Evolutionary conservation across 805 yeast genomes (phyloP), one percentile per base, ranked within the genome.

Genomic region (Nadsonia fulvescens): DNA sequence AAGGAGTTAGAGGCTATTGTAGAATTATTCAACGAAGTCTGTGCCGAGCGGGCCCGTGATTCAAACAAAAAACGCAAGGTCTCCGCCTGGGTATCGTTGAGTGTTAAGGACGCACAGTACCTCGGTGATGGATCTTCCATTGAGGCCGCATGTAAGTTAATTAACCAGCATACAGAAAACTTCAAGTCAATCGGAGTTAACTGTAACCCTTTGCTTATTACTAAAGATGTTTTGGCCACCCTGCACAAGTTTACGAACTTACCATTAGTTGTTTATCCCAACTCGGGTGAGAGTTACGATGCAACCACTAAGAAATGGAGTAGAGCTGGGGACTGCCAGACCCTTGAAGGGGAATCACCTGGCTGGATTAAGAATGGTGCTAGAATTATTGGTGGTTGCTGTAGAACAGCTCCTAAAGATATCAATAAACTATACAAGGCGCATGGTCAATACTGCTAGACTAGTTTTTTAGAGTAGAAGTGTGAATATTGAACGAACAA

Each of bases 331-430:
- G 22, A 18, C 20, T 9, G 8, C 16, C 8, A n/a, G 26, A 20
- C 45, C 2, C n/a, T 24, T 11, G 28, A 24, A 8, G 60, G 75
- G 63, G 46, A 42, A 2, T 35, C 43, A 4, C 47, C 51, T 13
- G 58, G 45, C 11, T 64, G 73, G 65, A 33, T 50, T 12, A 26
- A 36, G 1, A 40, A 43, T 5, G 56, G 58, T 6, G 60, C 61
- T 2, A 56, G 58, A 18, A 56, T 73, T 6, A 51, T 76, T 28
- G 89, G 89, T 6, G 86, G 83, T 3, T 76, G 86, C 46, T 76
- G 86, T 35, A 56, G 79, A 37, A 71, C 79, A 1, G 58, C 66
- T 0, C 81, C 82, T 0, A 36, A 42, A 1, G 67, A 61, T 15
- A 57, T 56, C 24, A 30, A 12, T 20, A 33, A 12, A 14, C 12